Evolutionary conservation across 1,284 basidiomycete genomes (phyloP), one percentile per base, ranked within the genome.

Genomic region (Heterobasidion annosum): DNA sequence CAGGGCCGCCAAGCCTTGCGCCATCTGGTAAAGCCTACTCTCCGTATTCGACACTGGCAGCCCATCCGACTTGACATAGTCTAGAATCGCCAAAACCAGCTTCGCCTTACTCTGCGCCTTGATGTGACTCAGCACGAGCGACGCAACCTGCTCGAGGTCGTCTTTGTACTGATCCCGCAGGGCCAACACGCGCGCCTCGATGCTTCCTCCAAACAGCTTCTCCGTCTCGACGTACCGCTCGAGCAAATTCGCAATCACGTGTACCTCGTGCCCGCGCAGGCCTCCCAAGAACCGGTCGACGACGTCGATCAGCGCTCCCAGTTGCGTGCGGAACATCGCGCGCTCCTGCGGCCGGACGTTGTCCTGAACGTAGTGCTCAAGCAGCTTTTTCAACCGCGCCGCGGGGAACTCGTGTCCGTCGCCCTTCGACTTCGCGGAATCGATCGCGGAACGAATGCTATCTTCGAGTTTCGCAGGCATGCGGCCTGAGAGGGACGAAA

Each of bases 391-490:
- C 65, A 95, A 75, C 46, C 88, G 83, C 52, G 75, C 69, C 2
- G 90, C 88, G 2, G 91, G 97, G 82, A 98, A 99, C 70, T 95
- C 95, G 56, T 78, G 73, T 32, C 71, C 71, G 34, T 82, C 77
- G 58, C 80, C 76, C 70, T 92, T 88, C 50, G 78, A 69, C 66
- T 83, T 89, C 49, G 88, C 83, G 42, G 73, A 69, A 56, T 96
- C 93, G 59, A 99, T 85, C 9, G 83, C 78, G 49, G 84, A 70
- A 56, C 96, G 86, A 56, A 99, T 79, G 58, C 77, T 78, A 34
- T 96, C 93, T 70, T 99, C 97, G 42, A 98, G 81, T 72, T 91
- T 94, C 57, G 79, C 73, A 8, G 97, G 94, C 73, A 99, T 91
- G 62, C 97, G 92, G 25, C 97, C 96, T 40, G 91, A 93, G 47